Base-by-base conservation (phyloP, 2,329 filamentous ascomycete species). In the Sclerotiophoma versabilis region DNA sequence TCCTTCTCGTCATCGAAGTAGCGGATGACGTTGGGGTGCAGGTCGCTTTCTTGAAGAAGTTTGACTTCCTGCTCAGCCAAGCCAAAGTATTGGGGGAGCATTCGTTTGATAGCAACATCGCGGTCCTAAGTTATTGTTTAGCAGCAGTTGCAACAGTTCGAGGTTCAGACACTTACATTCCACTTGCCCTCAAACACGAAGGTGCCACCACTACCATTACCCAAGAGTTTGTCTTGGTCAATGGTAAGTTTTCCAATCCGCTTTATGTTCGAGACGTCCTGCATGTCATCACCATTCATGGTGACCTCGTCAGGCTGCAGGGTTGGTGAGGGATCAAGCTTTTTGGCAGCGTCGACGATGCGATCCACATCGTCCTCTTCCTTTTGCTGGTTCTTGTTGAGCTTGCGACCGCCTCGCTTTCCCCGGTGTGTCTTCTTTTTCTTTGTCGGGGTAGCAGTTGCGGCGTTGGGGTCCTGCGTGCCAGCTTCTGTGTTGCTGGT, bases 1-100 rank as follows among this genome's bases (percentile, higher is more conserved):
- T 92, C 91, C 65, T 90, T 88, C 66, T 96, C 91, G 66, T 96
- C 93, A 42, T 93, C 92, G 69, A 92, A 97, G 72, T 99, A 99
- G 32, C 93, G 91, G 61, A 99, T 96, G 34, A 99, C 93, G 73
- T 99, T 98, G 11, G 90, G 88, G 69, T 99, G 95, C 66, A 97
- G 91, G 64, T 99, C 95, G 69, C 93, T 97, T 74, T 97, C 92
- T 56, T 96, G 85, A 10, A 99, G 78, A 46, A 98, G 81, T 56
- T 89, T 89, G 1, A 96, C 96, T 76, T 99, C 95, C 68, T 96
- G 92, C 10, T 91, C 92, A 0, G 95, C 95, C 64, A 99, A 91
- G 61, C 96, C 93, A 72, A 93, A 97, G 67, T 97, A 97, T 64
- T 96, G 91, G 27, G 93, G 91, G 57, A 98, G 81, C 92, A 99